Conservation (phyloP, 768 basidiomycete genomes). For the Boletus huronensis region DNA sequence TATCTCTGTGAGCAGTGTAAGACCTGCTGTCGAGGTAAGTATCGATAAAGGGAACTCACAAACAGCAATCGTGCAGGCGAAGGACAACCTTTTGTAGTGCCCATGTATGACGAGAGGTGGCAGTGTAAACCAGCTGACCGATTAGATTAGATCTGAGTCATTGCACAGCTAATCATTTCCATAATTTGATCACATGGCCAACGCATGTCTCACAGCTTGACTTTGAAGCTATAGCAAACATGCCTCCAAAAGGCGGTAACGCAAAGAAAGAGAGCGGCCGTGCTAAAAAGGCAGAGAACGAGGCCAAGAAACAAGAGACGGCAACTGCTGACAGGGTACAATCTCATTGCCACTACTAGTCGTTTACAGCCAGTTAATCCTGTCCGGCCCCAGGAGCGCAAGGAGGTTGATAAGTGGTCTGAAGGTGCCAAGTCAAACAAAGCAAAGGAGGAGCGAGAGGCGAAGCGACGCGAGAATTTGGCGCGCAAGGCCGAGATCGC, state of each 20-base stretch:
- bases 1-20: background rate
- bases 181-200: background rate
- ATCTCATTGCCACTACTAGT: background rate
- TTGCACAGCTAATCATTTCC: slow-evolving; percentile 10
- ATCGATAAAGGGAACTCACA: background rate
- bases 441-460: slow-evolving; percentile 69
- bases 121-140: slow-evolving; percentile 16
- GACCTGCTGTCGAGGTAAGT: background rate
- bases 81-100: slow-evolving; percentile 2
- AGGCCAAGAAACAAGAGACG: slow-evolving; percentile 70
- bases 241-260: slow-evolving; percentile 88
- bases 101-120: slow-evolving; percentile 19
- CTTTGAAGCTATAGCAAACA: slow-evolving; percentile 26
- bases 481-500: slow-evolving; percentile 87
- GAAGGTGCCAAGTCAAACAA: slow-evolving; percentile 68
- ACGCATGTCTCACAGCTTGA: slow-evolving; percentile 6
- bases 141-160: slow-evolving; percentile 25
- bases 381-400: slow-evolving; percentile 51
- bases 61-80: background rate
- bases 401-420: slow-evolving; percentile 66
- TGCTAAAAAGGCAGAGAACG: slow-evolving; percentile 91
- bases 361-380: slow-evolving; percentile 1
- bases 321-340: slow-evolving; percentile 58
- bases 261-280: slow-evolving; percentile 89
- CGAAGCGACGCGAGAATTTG: slow-evolving; percentile 75